Conservation (phyloP, 352 stramenopile species). For the Phytophthora pisi region DNA sequence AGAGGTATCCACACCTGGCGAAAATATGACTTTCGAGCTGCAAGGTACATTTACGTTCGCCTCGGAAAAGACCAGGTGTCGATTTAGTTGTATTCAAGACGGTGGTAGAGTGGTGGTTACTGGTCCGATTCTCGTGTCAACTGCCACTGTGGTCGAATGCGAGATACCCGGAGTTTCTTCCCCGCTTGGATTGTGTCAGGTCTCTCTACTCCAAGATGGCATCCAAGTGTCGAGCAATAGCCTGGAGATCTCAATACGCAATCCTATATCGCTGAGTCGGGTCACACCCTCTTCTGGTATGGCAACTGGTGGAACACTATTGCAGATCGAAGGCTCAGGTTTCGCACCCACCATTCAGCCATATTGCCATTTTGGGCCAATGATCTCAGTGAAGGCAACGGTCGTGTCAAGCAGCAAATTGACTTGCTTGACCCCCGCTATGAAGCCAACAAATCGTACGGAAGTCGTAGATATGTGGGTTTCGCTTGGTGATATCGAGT, state of each 20-base stretch:
- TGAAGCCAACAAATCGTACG: slow-evolving; percentile 9
- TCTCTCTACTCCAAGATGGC: slow-evolving; percentile 30
- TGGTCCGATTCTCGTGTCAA: slow-evolving; percentile 18
- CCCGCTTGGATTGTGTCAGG: slow-evolving; percentile 21
- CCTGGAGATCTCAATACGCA: slow-evolving; percentile 14
- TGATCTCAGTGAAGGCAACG: slow-evolving; percentile 5
- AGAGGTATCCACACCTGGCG: slow-evolving; percentile 9
- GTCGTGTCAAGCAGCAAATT: slow-evolving; percentile 30
- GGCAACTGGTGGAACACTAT: slow-evolving; percentile 28
- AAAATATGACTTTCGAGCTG: slow-evolving; percentile 31
- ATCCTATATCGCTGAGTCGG: slow-evolving; percentile 16
- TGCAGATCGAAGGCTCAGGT: slow-evolving; percentile 41
- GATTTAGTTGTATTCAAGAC: slow-evolving; percentile 26
- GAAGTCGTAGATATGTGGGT: slow-evolving; percentile 41
- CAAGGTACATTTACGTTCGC: slow-evolving; percentile 38
- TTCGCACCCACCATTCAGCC: slow-evolving; percentile 28
- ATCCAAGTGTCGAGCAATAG: slow-evolving; percentile 38
- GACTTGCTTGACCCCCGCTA: slow-evolving; percentile 30
- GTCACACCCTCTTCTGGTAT: slow-evolving; percentile 32
- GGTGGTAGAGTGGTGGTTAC: slow-evolving; percentile 1
- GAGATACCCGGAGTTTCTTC: slow-evolving; percentile 7
- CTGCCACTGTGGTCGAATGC: slow-evolving; percentile 34
- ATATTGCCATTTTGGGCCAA: slow-evolving; percentile 42
- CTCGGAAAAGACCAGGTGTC: slow-evolving; percentile 26
- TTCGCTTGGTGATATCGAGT: slow-evolving; percentile 35